Evolutionary conservation across 169 alveolate species (phyloP).

Genomic region (Cryptosporidium bovis): DNA sequence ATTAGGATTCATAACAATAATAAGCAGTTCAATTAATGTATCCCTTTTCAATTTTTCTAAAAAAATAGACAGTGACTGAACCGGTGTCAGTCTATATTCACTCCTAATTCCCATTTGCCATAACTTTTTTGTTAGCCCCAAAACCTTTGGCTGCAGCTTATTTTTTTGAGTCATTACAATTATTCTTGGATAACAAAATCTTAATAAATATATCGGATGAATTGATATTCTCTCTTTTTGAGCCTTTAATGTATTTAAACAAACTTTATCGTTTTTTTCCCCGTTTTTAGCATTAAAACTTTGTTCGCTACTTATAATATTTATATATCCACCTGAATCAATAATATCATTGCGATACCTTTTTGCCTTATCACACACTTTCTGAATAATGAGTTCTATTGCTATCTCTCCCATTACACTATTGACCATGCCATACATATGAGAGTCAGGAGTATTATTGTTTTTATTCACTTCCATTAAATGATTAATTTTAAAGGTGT

Average conservation of each 20-base stretch:
- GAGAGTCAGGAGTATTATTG: neutral
- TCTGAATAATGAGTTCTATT: conserved; percentile 43
- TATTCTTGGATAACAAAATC: conserved; percentile 65
- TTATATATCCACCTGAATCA: conserved; percentile 63
- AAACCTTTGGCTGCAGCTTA: conserved; percentile 37
- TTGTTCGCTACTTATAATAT: neutral
- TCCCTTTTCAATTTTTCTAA: conserved; percentile 56
- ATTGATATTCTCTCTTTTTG: neutral
- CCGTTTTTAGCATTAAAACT: neutral
- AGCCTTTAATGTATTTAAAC: too few species aligned
- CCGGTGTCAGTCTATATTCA: conserved; percentile 66
- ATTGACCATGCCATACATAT: neutral
- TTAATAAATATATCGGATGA: conserved; percentile 22
- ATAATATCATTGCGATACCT: conserved; percentile 19
- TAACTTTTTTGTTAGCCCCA: conserved; percentile 31
- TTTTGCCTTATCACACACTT: conserved; percentile 52
- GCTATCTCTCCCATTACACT: conserved; percentile 62
- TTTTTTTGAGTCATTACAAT: conserved; percentile 60
- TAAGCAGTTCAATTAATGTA: conserved; percentile 33
- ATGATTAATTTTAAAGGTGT: conserved; percentile 1
- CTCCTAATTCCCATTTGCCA: conserved; percentile 66
- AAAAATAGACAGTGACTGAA: conserved; percentile 32
- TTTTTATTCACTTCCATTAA: neutral
- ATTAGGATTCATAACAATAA: conserved; percentile 34
- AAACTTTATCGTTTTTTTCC: neutral